Conservation (phyloP, 352 stramenopile genomes). For the Lagenidium giganteum region DNA sequence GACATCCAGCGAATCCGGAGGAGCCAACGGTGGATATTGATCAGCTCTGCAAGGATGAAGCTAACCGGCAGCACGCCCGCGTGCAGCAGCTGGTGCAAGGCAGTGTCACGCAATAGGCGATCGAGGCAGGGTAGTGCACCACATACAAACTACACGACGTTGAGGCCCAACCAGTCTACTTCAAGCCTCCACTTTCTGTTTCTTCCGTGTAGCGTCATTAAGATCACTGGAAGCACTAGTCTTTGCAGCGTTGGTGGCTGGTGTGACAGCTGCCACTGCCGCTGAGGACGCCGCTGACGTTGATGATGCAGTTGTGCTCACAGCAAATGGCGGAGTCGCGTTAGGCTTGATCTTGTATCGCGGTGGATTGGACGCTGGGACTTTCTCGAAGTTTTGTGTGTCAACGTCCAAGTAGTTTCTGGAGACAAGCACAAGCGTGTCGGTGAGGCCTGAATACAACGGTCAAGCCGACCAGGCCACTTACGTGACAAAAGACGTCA, state of each 20-base stretch:
- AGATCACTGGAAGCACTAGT: no score
- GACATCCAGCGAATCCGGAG: conserved; percentile 17
- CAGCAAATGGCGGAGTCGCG: neutral
- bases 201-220: conserved; percentile 17
- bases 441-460: neutral
- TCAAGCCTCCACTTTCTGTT: conserved; percentile 21
- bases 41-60: conserved; percentile 31
- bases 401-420: conserved; percentile 31
- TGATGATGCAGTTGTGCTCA: neutral
- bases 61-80: conserved; percentile 23
- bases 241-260: conserved; percentile 1
- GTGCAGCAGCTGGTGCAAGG: conserved; percentile 20
- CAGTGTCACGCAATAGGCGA: conserved; percentile 4
- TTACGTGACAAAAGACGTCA: conserved; percentile 64
- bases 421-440: neutral
- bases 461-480: conserved; percentile 1
- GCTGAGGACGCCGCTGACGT: neutral
- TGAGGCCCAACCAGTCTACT: no score
- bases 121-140: no score
- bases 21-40: conserved; percentile 49
- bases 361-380: conserved; percentile 10
- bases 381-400: conserved; percentile 26
- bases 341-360: conserved; percentile 22
- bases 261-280: neutral
- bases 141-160: no score